Evolutionary conservation across 2,329 filamentous ascomycete species (phyloP).

Genomic region (Phoma sp.): DNA sequence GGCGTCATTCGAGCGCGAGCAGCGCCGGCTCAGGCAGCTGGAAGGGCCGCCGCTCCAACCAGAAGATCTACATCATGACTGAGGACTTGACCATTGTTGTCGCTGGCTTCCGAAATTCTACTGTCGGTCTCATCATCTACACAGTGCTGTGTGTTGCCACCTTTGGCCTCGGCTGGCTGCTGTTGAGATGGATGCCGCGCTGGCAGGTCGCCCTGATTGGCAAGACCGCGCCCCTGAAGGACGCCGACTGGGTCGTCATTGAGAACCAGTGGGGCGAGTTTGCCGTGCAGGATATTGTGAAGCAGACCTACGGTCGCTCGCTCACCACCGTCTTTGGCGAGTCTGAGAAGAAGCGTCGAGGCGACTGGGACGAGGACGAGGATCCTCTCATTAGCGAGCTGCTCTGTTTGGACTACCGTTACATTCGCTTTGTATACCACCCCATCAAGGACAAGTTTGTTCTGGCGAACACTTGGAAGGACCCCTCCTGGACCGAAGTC

Average conservation of each 20-base stretch:
- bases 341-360: slow-evolving; percentile 67
- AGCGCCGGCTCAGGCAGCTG: slow-evolving; percentile 68
- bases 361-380: slow-evolving; percentile 72
- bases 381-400: slow-evolving; percentile 79
- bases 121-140: slow-evolving; percentile 72
- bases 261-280: slow-evolving; percentile 99
- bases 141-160: slow-evolving; percentile 72
- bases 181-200: slow-evolving; percentile 87
- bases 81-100: slow-evolving; percentile 95
- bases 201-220: slow-evolving; percentile 84
- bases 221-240: slow-evolving; percentile 68
- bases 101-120: slow-evolving; percentile 85
- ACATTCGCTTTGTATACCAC: slow-evolving; percentile 91
- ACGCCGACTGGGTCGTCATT: slow-evolving; percentile 89
- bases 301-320: slow-evolving; percentile 64
- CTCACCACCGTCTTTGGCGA: slow-evolving; percentile 73
- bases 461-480: slow-evolving; percentile 89
- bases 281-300: slow-evolving; percentile 71
- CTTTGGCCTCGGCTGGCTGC: slow-evolving; percentile 77
- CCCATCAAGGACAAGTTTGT: slow-evolving; percentile 88
- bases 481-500: slow-evolving; percentile 84
- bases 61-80: slow-evolving; percentile 91
- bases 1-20: slow-evolving; percentile 71
- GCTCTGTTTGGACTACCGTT: slow-evolving; percentile 86
- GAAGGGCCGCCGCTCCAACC: slow-evolving; percentile 70